phyloP scores from a whole-genome alignment of 441 rosid species.

The Aquilaria agallochum region DNA sequence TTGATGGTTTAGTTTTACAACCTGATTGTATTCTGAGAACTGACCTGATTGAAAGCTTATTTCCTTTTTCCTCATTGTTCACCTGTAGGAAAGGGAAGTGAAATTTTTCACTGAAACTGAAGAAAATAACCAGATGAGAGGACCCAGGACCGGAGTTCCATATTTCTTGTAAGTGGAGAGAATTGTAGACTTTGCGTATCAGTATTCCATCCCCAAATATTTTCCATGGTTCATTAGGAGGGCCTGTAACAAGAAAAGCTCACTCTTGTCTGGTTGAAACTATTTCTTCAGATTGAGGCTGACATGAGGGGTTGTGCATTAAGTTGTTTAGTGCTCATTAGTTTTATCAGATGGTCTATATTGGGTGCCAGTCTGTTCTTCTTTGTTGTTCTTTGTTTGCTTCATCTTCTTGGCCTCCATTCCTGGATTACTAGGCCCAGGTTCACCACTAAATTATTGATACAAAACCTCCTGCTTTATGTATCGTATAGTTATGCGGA shows the following conservation, averaged over 20 bases:
- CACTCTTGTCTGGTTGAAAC: too few relatives aligned
- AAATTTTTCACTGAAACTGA: constrained; percentile 98
- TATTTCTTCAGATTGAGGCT: too few relatives aligned
- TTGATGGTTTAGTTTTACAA: background rate
- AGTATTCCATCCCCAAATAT: constrained; percentile 30
- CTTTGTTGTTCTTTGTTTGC: too few relatives aligned
- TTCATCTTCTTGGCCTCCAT: too few relatives aligned
- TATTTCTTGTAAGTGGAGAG: constrained; percentile 67
- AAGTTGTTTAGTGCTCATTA: too few relatives aligned
- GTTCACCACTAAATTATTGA: too few relatives aligned
- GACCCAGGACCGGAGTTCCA: constrained; percentile 98
- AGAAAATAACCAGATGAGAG: constrained; percentile 99
- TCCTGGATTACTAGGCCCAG: too few relatives aligned
- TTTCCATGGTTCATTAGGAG: constrained; percentile 15
- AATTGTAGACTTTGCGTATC: constrained; percentile 16
- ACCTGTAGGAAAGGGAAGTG: constrained; percentile 85
- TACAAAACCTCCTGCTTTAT: too few relatives aligned
- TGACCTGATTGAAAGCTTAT: background rate
- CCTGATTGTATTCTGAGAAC: background rate
- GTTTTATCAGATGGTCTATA: too few relatives aligned
- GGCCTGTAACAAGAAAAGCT: constrained; percentile 13
- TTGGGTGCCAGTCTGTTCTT: too few relatives aligned
- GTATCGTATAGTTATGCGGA: too few relatives aligned
- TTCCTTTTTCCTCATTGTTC: background rate
- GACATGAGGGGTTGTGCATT: too few relatives aligned